Percentiles rank a stretch among this genome's conserved stretches.
Evolutionary conservation across 2,329 filamentous ascomycete genomes (phyloP).

Genomic region (Calycina marina): DNA sequence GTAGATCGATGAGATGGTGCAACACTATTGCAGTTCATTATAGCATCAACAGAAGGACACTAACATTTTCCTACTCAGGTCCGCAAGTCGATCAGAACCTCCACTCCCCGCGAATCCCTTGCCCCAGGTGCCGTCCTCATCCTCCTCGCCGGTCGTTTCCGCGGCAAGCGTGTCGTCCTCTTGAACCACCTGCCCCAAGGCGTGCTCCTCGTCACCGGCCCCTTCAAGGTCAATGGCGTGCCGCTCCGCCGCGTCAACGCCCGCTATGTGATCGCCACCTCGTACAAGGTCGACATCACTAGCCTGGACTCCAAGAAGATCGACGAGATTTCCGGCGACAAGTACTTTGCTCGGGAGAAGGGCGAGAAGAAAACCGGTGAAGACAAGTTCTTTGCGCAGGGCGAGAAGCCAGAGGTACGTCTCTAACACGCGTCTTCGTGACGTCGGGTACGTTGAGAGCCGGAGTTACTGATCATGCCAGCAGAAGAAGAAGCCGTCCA

Average conservation of each 20-base stretch:
- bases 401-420: conserved; percentile 91
- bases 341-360: conserved; percentile 98
- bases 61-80: conserved; percentile 49
- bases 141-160: conserved; percentile 98
- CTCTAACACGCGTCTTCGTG: no score
- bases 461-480: conserved; percentile 4
- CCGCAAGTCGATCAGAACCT: conserved; percentile 84
- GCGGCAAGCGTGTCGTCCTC: conserved; percentile 98
- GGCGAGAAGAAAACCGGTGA: conserved; percentile 86
- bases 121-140: conserved; percentile 94
- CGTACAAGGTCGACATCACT: conserved; percentile 68
- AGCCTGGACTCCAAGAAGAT: conserved; percentile 87
- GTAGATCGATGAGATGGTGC: no score
- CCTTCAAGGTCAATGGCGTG: conserved; percentile 99
- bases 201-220: conserved; percentile 96
- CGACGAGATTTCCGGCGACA: conserved; percentile 53
- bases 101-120: conserved; percentile 77
- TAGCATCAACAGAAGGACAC: no score
- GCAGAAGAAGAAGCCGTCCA: conserved; percentile 94
- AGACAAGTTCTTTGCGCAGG: conserved; percentile 99
- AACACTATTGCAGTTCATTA: no score
- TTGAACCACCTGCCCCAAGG: conserved; percentile 96
- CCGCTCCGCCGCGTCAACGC: conserved; percentile 89
- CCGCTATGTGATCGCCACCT: conserved; percentile 87
- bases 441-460: no score